Evolutionary conservation across 805 yeast species (phyloP).

Genomic region (Wickerhamomyces chambardii): DNA sequence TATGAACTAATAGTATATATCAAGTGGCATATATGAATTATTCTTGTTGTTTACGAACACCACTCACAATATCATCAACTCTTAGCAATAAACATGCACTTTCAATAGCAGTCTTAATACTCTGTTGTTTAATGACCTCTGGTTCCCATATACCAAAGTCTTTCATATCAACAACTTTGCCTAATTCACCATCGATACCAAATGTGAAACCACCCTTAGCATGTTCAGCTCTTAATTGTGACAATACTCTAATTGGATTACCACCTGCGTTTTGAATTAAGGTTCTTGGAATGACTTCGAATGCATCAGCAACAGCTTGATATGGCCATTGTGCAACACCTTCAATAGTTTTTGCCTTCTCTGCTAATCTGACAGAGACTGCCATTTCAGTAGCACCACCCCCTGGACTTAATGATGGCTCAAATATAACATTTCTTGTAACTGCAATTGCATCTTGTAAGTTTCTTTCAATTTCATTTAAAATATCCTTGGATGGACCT

Average conservation of each 20-base stretch:
- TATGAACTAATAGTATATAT: too few relatives aligned
- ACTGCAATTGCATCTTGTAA: constrained; percentile 99
- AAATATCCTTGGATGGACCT: constrained; percentile 95
- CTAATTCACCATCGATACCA: constrained; percentile 94
- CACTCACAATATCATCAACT: constrained; percentile 97
- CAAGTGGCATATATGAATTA: too few relatives aligned
- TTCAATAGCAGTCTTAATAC: constrained; percentile 96
- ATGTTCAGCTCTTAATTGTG: constrained; percentile 93
- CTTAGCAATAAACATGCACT: constrained; percentile 91
- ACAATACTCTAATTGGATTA: constrained; percentile 80
- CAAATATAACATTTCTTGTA: constrained; percentile 87
- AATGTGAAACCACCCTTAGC: constrained; percentile 79
- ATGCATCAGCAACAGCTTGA: constrained; percentile 97
- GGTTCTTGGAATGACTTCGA: constrained; percentile 97
- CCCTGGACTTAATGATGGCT: constrained; percentile 94
- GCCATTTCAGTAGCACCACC: constrained; percentile 99
- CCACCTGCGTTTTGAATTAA: constrained; percentile 97
- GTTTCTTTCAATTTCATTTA: constrained; percentile 94
- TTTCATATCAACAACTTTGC: constrained; percentile 92
- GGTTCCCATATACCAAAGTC: constrained; percentile 99
- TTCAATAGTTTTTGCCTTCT: constrained; percentile 84
- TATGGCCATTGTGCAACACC: constrained; percentile 99
- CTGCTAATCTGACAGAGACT: constrained; percentile 78
- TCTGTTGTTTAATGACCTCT: constrained; percentile 94
- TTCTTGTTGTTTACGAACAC: constrained; percentile 56